phyloP scores from a whole-genome alignment of 2,329 filamentous ascomycete genomes.

The Rugonectria rugulosa region DNA sequence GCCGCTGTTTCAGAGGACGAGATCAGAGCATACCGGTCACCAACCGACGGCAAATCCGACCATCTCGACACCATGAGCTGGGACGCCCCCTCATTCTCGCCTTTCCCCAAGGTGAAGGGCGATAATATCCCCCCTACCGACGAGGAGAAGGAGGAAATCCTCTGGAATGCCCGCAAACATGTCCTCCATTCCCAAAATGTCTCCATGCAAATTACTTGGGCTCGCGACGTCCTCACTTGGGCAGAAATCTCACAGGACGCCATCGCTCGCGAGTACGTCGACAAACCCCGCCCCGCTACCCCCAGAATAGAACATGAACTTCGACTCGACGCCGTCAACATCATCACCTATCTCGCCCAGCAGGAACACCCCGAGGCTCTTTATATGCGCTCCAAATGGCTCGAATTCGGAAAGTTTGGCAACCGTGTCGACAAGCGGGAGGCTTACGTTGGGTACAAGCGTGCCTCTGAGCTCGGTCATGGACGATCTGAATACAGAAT shows the following conservation, averaged over 20 bases:
- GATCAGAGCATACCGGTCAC: slow-evolving; percentile 48
- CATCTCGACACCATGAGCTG: slow-evolving; percentile 54
- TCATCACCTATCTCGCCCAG: slow-evolving; percentile 87
- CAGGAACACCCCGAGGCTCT: slow-evolving; percentile 93
- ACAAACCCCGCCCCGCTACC: slow-evolving; percentile 71
- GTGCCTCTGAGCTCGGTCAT: slow-evolving; percentile 87
- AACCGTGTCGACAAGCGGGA: slow-evolving; percentile 92
- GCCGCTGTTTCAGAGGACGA: slow-evolving; percentile 47
- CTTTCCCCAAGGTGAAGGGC: slow-evolving; percentile 86
- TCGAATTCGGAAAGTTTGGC: slow-evolving; percentile 97
- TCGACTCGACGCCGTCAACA: slow-evolving; percentile 86
- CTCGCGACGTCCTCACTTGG: slow-evolving; percentile 88
- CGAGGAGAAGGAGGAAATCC: slow-evolving; percentile 88
- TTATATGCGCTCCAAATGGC: slow-evolving; percentile 95
- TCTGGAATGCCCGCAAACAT: slow-evolving; percentile 83
- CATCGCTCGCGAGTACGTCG: slow-evolving; percentile 67
- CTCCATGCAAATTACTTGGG: slow-evolving; percentile 96
- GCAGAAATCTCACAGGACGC: slow-evolving; percentile 85
- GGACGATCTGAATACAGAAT: slow-evolving; percentile 93
- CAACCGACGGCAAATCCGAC: slow-evolving; percentile 43
- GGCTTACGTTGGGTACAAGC: slow-evolving; percentile 85
- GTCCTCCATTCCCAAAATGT: slow-evolving; percentile 95
- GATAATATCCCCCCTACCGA: slow-evolving; percentile 93
- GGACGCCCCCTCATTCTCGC: slow-evolving; percentile 81
- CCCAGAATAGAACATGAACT: slow-evolving; percentile 90